These are phyloP conservation scores for Zymoseptoria crescenta DNA, from an alignment of 2,329 filamentous ascomycete species.

Conservation along the genomic window DNA sequence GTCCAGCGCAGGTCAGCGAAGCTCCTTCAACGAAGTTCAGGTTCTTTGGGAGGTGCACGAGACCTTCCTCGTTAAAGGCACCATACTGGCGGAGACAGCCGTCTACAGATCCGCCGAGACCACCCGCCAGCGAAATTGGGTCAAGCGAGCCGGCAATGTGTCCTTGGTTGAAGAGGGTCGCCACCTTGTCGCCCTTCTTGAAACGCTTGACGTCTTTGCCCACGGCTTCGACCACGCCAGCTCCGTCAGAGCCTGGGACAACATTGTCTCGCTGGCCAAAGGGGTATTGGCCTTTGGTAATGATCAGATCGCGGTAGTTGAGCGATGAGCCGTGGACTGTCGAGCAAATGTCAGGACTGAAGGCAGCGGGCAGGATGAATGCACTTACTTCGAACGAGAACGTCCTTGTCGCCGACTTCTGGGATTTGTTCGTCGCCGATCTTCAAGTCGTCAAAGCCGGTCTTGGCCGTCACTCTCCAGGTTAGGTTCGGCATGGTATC, in stretches of 20 bases:
- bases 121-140: conserved; percentile 37
- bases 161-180: conserved; percentile 56
- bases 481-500: conserved; percentile 13
- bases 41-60: conserved; percentile 56
- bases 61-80: conserved; percentile 58
- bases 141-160: conserved; percentile 46
- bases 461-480: conserved; percentile 50
- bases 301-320: conserved; percentile 45
- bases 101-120: conserved; percentile 60
- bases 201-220: conserved; percentile 51
- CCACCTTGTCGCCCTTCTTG: conserved; percentile 51
- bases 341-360: background rate
- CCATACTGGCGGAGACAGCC: conserved; percentile 62
- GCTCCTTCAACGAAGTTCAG: conserved; percentile 41
- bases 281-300: conserved; percentile 41
- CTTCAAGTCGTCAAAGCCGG: conserved; percentile 55
- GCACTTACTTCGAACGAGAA: conserved; percentile 56
- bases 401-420: conserved; percentile 59
- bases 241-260: conserved; percentile 45
- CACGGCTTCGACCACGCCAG: conserved; percentile 45
- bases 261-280: conserved; percentile 35
- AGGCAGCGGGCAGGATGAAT: too few species aligned
- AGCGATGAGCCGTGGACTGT: conserved; percentile 41
- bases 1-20: conserved; percentile 41
- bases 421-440: conserved; percentile 49